Evolutionary conservation across 1,284 basidiomycete genomes (phyloP).

Genomic region (Ustilago loliicola): DNA sequence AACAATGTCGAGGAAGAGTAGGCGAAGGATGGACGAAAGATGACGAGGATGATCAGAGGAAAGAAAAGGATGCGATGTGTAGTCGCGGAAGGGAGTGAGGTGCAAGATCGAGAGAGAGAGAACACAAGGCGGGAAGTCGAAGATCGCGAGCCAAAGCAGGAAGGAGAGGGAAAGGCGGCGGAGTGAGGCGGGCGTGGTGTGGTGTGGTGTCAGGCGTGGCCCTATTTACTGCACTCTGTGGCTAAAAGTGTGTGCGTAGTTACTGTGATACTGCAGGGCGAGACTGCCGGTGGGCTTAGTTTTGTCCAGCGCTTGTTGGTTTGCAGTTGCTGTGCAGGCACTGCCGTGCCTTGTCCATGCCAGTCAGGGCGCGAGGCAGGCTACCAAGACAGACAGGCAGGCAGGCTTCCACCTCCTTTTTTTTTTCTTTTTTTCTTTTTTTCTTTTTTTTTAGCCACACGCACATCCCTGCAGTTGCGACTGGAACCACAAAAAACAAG

Average conservation of each 20-base stretch:
- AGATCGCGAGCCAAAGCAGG: background rate
- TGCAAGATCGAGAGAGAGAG: too few species aligned
- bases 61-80: background rate
- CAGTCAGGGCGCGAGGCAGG: background rate
- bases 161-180: background rate
- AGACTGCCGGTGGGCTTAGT: background rate
- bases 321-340: constrained; percentile 1
- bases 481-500: background rate
- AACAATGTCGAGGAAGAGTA: background rate
- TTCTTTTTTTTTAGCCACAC: background rate
- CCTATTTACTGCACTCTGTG: constrained; percentile 1
- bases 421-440: too few species aligned
- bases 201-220: background rate
- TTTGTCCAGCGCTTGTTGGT: background rate
- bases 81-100: background rate
- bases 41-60: background rate
- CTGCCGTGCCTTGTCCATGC: background rate
- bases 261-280: too few species aligned
- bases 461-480: background rate
- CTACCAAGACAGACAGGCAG: background rate
- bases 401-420: too few species aligned
- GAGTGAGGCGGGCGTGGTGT: background rate
- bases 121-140: background rate
- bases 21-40: background rate
- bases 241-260: background rate